Evolutionary conservation across 2,329 filamentous ascomycete genomes (phyloP), one percentile per base, ranked within the genome.

Genomic region (Coleophoma cylindrospora): DNA sequence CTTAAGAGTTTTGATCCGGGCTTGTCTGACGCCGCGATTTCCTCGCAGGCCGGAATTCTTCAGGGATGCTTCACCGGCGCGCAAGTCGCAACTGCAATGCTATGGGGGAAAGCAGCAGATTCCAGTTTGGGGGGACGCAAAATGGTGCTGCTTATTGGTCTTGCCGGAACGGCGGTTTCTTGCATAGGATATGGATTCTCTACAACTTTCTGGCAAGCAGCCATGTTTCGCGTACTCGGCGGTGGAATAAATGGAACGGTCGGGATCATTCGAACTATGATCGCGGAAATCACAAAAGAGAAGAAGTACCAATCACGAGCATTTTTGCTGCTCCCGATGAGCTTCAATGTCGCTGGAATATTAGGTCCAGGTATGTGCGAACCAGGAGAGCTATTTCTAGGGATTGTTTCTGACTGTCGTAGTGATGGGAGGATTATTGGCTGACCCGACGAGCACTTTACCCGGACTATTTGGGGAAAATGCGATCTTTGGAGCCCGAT

Each of bases 191-290:
- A 88, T 59, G 86, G 84, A 0, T 85, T 89, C 58, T 81, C 81
- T 3, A 73, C 69, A 17, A 80, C 72, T 8, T 86, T 87, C 57
- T 67, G 63, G 3, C 79, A 79, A 0, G 72, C 84, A 11, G 65
- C 79, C n/a, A 86, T 83, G 63, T 71, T 64, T 61, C 68, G 85
- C 6, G 73, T 73, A 5, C 53, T 87, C 4, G 83, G 81, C 1
- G 85, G 86, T 0, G 69, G 77, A 5, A 66, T 87, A 46, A 89
- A 89, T 62, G 85, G 84, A 2, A 89, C 87, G 59, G 77, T 87
- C 7, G 84, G 84, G 0, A 82, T 89, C 5, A 83, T 88, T 80
- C 71, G 84, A 51, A 87, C 83, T 7, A 84, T 87, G 76, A 84
- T 87, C 44, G 77, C 78, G 0, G 86, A 89, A 65, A 83, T 86